Conservation (phyloP, 169 alveolate species). For the Eimeria maxima region DNA sequence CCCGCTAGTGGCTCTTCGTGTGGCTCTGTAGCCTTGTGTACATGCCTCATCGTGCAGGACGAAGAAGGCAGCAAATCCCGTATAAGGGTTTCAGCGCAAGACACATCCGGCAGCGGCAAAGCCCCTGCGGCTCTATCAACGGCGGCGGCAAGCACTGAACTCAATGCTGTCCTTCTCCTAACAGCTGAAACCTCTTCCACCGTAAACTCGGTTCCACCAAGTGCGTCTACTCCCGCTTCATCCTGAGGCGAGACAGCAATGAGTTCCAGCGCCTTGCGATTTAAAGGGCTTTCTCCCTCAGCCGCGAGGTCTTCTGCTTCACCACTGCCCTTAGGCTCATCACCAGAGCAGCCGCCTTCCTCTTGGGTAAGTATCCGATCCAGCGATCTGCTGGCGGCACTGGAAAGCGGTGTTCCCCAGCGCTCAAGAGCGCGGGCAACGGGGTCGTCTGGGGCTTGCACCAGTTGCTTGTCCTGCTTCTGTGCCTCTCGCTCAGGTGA, state of each 20-base stretch:
- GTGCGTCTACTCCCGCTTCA: neutral
- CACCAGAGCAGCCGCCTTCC: neutral
- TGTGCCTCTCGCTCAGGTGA: neutral
- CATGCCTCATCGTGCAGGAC: neutral
- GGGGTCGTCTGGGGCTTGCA: constrained; percentile 8
- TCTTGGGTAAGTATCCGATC: neutral
- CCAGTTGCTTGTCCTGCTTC: neutral
- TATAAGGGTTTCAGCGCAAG: constrained; percentile 45
- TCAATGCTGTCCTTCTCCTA: neutral
- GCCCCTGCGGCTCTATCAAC: constrained; percentile 65
- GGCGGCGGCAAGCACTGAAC: constrained; percentile 34
- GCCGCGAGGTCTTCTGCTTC: constrained; percentile 5
- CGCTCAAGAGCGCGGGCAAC: constrained; percentile 64
- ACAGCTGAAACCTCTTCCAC: neutral
- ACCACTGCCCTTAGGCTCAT: neutral
- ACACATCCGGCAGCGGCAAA: constrained; percentile 44
- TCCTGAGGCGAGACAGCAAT: neutral
- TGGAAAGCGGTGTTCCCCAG: constrained; percentile 26
- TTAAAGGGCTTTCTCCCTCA: neutral
- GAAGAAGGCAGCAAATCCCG: constrained; percentile 29
- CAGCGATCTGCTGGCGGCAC: neutral
- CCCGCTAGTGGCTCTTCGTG: neutral
- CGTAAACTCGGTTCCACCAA: neutral
- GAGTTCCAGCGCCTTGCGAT: neutral
- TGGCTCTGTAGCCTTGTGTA: neutral